phyloP scores from a whole-genome alignment of 2,329 filamentous ascomycete species.

The Aotearoamyces nothofagi region DNA sequence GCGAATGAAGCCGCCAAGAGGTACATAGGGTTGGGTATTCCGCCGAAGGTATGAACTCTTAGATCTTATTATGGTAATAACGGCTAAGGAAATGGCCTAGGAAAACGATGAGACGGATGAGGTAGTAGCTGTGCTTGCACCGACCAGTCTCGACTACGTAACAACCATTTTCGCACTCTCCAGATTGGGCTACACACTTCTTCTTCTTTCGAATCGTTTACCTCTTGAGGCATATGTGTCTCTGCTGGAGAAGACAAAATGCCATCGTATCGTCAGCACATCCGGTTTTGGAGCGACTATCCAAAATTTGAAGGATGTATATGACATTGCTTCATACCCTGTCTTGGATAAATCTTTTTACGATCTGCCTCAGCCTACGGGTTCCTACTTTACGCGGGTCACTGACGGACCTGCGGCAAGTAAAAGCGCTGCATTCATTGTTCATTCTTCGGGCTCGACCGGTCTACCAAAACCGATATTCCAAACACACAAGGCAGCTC shows the following conservation, averaged over 20 bases:
- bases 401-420: constrained; percentile 17
- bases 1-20: constrained; percentile 13
- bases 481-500: constrained; percentile 25
- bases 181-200: constrained; percentile 33
- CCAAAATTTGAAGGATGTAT: constrained; percentile 4
- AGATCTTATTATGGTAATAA: not conserved
- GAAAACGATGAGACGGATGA: not conserved
- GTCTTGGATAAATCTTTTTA: constrained; percentile 11
- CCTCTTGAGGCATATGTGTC: constrained; percentile 32
- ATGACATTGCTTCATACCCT: constrained; percentile 4
- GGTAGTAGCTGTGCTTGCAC: constrained; percentile 10
- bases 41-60: constrained; percentile 6
- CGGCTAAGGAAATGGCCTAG: not conserved
- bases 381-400: constrained; percentile 3
- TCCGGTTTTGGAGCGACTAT: constrained; percentile 5
- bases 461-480: constrained; percentile 48
- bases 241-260: constrained; percentile 26
- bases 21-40: constrained; percentile 10
- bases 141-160: constrained; percentile 30
- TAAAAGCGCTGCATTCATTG: constrained; percentile 15
- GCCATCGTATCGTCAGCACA: constrained; percentile 7
- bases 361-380: constrained; percentile 1
- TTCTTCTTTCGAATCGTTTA: constrained; percentile 38
- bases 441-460: constrained; percentile 30
- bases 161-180: constrained; percentile 34